Evolutionary conservation across 345 rosid genomes (phyloP).

Genomic region (Syzygium grande): DNA sequence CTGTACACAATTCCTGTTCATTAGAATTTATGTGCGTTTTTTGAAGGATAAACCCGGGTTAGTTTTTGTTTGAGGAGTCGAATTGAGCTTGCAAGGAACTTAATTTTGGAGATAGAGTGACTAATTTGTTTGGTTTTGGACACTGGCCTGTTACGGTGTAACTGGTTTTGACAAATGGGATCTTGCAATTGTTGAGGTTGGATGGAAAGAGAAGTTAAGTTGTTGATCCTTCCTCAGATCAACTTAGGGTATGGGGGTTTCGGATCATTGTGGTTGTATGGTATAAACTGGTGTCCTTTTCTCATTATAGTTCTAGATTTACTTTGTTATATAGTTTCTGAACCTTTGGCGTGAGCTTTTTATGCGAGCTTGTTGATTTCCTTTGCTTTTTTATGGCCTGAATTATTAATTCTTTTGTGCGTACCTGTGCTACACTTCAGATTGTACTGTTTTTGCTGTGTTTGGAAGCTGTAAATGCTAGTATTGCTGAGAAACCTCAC

Average conservation of each 20-base stretch:
- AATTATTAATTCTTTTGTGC: background rate
- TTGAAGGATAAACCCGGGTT: background rate
- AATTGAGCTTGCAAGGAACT: background rate
- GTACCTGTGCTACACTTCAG: conserved; percentile 23
- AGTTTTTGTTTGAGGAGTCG: background rate
- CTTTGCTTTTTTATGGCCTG: background rate
- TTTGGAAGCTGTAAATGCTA: conserved; percentile 32
- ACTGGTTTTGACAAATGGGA: background rate
- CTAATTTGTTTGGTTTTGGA: background rate
- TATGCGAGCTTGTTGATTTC: background rate
- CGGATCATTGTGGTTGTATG: background rate
- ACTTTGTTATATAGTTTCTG: background rate
- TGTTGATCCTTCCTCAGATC: background rate
- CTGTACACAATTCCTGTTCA: background rate
- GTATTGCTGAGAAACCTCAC: conserved; percentile 17
- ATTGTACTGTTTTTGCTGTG: conserved; percentile 48
- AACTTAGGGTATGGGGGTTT: background rate
- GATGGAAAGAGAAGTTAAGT: background rate
- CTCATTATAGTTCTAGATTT: background rate
- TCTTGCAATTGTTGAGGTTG: background rate
- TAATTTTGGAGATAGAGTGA: background rate
- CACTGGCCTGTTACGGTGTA: background rate
- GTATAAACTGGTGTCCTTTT: background rate
- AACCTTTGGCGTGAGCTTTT: conserved; percentile 7
- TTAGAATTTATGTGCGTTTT: background rate